These are phyloP conservation scores for Haplosporangium sp. DNA, from an alignment of 371 early-diverging fungal genomes.

Conservation along the genomic window DNA sequence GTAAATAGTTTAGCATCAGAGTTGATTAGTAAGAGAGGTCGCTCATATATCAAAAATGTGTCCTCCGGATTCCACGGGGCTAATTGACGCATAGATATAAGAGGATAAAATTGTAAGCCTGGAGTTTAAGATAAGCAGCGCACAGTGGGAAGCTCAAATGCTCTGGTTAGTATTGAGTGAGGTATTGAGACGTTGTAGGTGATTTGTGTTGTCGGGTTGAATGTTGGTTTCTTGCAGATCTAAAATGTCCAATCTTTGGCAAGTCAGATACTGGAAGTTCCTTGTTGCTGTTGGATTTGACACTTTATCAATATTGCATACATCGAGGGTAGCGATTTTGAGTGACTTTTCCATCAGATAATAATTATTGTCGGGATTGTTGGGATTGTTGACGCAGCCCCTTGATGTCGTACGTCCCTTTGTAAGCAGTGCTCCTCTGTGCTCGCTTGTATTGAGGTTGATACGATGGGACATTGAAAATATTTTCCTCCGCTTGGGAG, in stretches of 20 bases:
- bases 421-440: no score
- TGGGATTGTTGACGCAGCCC: no score
- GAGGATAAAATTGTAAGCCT: slow-evolving; percentile 8
- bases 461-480: no score
- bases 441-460: no score
- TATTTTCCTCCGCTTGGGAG: no score
- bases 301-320: neutral
- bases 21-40: slow-evolving; percentile 24
- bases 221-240: slow-evolving; percentile 8
- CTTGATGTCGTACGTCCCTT: no score
- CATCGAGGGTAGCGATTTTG: slow-evolving; percentile 13
- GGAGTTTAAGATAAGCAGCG: neutral
- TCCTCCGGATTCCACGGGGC: neutral
- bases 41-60: neutral
- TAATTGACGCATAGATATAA: neutral
- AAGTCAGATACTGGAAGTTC: slow-evolving; percentile 1
- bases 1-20: slow-evolving; percentile 48
- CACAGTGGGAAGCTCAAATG: slow-evolving; percentile 7
- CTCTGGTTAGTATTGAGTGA: neutral
- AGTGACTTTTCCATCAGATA: slow-evolving; percentile 1
- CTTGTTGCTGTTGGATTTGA: slow-evolving; percentile 1
- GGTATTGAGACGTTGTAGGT: slow-evolving; percentile 1
- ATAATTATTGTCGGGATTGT: no score
- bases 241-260: slow-evolving; percentile 9
- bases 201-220: neutral